A percentile compares a stretch with the other conserved stretches of the same genome.
phyloP scores from a whole-genome alignment of 768 basidiomycete species.

The Ramaria sp. region DNA sequence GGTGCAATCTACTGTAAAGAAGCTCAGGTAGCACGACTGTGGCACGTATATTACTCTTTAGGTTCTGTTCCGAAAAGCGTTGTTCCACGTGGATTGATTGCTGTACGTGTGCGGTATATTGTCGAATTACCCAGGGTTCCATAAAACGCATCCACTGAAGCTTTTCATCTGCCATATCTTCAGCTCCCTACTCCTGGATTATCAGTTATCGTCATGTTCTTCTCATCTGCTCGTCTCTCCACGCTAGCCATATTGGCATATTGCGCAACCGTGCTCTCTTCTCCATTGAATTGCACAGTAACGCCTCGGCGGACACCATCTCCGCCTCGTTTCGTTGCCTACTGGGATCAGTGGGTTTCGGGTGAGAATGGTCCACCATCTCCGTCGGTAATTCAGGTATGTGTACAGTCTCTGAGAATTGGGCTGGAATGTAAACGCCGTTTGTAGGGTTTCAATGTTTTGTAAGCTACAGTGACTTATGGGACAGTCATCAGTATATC shows the following conservation, averaged over 20 bases:
- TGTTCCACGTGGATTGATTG: too few relatives aligned
- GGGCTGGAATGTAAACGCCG: background rate
- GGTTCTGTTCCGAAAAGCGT: too few relatives aligned
- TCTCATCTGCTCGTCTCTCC: background rate
- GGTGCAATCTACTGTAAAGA: too few relatives aligned
- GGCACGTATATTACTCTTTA: too few relatives aligned
- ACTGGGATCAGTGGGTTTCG: conserved; percentile 7
- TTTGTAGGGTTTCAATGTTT: background rate
- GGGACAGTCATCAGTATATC: background rate
- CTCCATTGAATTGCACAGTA: background rate
- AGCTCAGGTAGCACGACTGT: too few relatives aligned
- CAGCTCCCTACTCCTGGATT: background rate
- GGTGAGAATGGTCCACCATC: conserved; percentile 9
- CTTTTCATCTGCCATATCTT: too few relatives aligned
- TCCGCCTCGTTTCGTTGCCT: conserved; percentile 8
- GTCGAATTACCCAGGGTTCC: too few relatives aligned
- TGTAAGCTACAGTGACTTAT: background rate
- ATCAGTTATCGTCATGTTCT: background rate
- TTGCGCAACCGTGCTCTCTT: background rate
- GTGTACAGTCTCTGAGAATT: background rate
- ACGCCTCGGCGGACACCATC: background rate
- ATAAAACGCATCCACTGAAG: too few relatives aligned
- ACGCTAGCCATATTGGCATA: background rate
- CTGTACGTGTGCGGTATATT: too few relatives aligned
- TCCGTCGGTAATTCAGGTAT: conserved; percentile 3